phyloP scores from a whole-genome alignment of 208 protist species.

The Trypanosoma mega region DNA sequence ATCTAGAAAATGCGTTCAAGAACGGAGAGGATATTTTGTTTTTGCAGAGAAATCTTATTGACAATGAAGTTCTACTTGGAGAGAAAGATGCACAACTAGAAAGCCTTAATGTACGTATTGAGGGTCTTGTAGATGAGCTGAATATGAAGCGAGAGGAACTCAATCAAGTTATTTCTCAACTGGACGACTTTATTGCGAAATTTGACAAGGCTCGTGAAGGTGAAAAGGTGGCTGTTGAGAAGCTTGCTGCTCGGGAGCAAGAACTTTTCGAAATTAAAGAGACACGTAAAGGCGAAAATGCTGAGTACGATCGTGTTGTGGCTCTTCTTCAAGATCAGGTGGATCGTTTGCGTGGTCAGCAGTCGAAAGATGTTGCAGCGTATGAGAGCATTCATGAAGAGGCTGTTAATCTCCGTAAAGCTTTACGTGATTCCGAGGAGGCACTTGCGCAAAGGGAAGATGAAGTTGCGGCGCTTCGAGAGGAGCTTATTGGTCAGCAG shows the following conservation, averaged over 20 bases:
- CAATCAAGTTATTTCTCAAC: slow-evolving; percentile 58
- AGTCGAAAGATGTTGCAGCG: slow-evolving; percentile 33
- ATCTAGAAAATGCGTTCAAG: slow-evolving; percentile 12
- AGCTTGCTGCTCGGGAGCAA: slow-evolving; percentile 53
- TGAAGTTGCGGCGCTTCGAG: slow-evolving; percentile 43
- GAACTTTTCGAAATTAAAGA: slow-evolving; percentile 71
- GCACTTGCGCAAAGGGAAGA: slow-evolving; percentile 41
- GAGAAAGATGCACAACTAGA: slow-evolving; percentile 39
- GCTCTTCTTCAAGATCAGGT: slow-evolving; percentile 63
- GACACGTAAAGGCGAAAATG: slow-evolving; percentile 47
- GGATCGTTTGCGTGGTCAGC: slow-evolving; percentile 44
- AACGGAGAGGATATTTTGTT: neutral
- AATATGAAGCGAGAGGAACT: slow-evolving; percentile 56
- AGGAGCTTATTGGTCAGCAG: slow-evolving; percentile 51
- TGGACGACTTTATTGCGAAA: slow-evolving; percentile 57
- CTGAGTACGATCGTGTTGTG: slow-evolving; percentile 56
- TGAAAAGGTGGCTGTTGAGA: slow-evolving; percentile 60
- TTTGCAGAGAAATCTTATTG: slow-evolving; percentile 14
- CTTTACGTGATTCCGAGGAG: slow-evolving; percentile 37
- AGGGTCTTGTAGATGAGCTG: slow-evolving; percentile 58
- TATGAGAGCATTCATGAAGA: slow-evolving; percentile 41
- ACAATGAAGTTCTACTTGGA: slow-evolving; percentile 20
- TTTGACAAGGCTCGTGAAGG: slow-evolving; percentile 40
- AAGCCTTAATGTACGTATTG: slow-evolving; percentile 35
- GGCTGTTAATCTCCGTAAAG: slow-evolving; percentile 33